These are phyloP conservation scores for Pythium phragmitis DNA, from an alignment of 352 stramenopile species.

Conservation along the genomic window DNA sequence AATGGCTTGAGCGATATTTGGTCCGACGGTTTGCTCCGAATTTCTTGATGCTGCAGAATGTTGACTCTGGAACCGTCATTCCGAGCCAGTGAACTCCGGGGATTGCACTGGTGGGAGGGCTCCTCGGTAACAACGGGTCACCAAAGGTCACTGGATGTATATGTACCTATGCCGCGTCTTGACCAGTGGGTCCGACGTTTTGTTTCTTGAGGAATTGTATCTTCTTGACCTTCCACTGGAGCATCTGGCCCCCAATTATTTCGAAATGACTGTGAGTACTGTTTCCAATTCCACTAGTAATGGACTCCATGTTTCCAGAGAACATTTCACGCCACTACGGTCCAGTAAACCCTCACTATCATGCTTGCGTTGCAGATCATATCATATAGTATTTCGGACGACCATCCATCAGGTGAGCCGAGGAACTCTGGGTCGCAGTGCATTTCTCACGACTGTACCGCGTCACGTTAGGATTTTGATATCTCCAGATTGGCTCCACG, in stretches of 20 bases:
- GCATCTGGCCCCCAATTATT: not conserved
- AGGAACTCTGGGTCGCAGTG: no score
- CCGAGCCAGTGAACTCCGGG: not conserved
- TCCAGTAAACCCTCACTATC: not conserved
- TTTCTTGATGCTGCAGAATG: not conserved
- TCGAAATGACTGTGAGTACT: no score
- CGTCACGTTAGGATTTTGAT: no score
- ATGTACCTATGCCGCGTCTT: not conserved
- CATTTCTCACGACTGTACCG: no score
- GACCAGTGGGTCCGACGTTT: not conserved
- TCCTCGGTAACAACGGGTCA: not conserved
- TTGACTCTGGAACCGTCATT: not conserved
- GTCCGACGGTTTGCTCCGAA: not conserved
- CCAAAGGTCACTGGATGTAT: slow-evolving; percentile 2
- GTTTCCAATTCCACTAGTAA: not conserved
- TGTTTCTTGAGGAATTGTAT: not conserved
- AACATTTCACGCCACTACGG: not conserved
- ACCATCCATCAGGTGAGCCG: no score
- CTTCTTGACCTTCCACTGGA: slow-evolving; percentile 1
- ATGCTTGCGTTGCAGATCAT: no score
- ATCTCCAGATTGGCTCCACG: no score
- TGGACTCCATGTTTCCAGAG: not conserved
- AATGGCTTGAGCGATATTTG: not conserved
- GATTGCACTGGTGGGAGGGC: not conserved
- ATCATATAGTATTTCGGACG: no score